Conservation (phyloP, 2,329 filamentous ascomycete species). For the Myriosclerotinia scirpicola region DNA sequence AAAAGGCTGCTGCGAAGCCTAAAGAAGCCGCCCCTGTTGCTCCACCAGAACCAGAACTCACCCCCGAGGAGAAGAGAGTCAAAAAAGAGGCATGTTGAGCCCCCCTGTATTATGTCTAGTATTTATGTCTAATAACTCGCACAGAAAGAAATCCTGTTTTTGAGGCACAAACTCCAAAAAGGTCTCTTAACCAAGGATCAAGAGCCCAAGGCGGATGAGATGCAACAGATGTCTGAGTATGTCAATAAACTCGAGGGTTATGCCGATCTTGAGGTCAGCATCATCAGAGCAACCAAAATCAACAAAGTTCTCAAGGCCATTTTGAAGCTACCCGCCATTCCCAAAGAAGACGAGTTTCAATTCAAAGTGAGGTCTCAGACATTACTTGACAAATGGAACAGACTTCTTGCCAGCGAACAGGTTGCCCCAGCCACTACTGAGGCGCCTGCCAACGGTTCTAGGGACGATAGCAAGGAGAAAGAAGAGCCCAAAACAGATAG, state of each 20-base stretch:
- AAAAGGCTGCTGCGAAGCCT: constrained; percentile 54
- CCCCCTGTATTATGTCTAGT: background rate
- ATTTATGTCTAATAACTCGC: constrained; percentile 40
- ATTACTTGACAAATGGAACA: constrained; percentile 87
- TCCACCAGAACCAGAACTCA: constrained; percentile 58
- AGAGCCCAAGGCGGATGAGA: constrained; percentile 82
- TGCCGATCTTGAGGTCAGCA: constrained; percentile 79
- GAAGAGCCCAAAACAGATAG: constrained; percentile 35
- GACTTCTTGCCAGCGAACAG: constrained; percentile 66
- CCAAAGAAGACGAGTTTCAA: constrained; percentile 81
- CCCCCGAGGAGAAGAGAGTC: constrained; percentile 55
- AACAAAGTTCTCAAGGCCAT: constrained; percentile 98
- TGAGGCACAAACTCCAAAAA: constrained; percentile 92
- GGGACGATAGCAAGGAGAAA: constrained; percentile 45
- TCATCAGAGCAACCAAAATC: constrained; percentile 92
- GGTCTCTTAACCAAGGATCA: constrained; percentile 84
- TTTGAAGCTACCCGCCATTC: constrained; percentile 77
- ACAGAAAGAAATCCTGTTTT: constrained; percentile 80
- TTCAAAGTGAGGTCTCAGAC: constrained; percentile 83
- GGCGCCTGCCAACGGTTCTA: constrained; percentile 37
- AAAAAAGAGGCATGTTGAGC: constrained; percentile 56
- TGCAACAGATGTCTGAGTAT: constrained; percentile 75
- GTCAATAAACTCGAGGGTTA: constrained; percentile 78
- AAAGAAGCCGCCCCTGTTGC: constrained; percentile 54
- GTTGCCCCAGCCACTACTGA: constrained; percentile 42